Evolutionary conservation across 768 basidiomycete genomes (phyloP), one percentile per base, ranked within the genome.

Genomic region (Chalciporus pseudorubinellus): DNA sequence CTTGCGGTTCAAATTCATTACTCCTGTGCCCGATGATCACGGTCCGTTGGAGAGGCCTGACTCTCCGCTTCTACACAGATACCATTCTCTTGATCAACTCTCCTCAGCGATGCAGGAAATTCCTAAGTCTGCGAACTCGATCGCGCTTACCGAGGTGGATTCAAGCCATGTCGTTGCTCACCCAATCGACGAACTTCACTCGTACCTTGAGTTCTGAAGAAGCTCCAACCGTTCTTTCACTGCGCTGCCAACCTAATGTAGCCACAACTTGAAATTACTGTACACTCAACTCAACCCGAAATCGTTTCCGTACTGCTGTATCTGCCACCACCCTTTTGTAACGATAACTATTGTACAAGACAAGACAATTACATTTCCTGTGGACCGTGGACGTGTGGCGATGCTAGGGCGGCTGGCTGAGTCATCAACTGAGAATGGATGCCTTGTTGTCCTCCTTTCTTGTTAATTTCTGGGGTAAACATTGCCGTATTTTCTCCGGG

Each of bases 171-270:
- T 20, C 36, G 44, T 33, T 20, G 44, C 56, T 13, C 42, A 52
- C 34, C 48, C 58, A 19, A 53, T 65, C 40, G 59, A 68, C 40
- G 66, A 65, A 48, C 20, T 68, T 28, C 53, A 66, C 9, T 21
- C 61, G 13, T 60, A 50, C 49, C 53, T 68, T 3, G 59, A 51
- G 19, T 26, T 64, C 39, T 51, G 46, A 55, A 38, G 33, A 41
- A 7, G 50, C n/a, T 36, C n/a, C n/a, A 36, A n/a, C n/a, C 39
- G 29, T 28, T 38, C 24, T 39, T 22, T 22, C 44, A 39, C 52
- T 44, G 44, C 55, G 43, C 24, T 19, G 14, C 4, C n/a, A n/a
- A n/a, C n/a, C n/a, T n/a, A n/a, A n/a, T n/a, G n/a, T n/a, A n/a
- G n/a, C n/a, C n/a, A n/a, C n/a, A n/a, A n/a, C n/a, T n/a, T n/a